Conservation (phyloP, 148 eudicot genomes). For the Chenopodium formosanum region DNA sequence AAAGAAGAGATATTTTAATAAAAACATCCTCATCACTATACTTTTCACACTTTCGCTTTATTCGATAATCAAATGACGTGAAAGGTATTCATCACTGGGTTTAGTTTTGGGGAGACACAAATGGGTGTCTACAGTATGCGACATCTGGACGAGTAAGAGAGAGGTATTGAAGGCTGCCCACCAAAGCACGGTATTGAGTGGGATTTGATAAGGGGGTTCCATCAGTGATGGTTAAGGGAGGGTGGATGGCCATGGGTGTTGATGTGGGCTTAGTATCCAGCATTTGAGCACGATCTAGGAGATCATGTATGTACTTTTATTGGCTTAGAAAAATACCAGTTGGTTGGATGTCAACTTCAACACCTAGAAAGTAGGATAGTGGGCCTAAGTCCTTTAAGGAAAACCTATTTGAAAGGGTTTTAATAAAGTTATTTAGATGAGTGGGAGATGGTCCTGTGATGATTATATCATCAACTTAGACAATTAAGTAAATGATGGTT, state of each 20-base stretch:
- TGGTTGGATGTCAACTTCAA: neutral
- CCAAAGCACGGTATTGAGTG: neutral
- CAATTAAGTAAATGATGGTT: neutral
- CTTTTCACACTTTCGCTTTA: too few species aligned
- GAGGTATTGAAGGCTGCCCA: neutral
- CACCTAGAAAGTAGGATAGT: neutral
- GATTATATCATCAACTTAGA: neutral
- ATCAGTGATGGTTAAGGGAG: neutral
- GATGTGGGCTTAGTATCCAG: neutral
- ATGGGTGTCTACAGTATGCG: too few species aligned
- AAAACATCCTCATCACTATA: too few species aligned
- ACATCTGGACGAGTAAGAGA: neutral
- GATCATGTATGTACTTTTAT: constrained; percentile 4
- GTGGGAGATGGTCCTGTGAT: neutral
- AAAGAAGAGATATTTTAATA: too few species aligned
- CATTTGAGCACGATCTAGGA: neutral
- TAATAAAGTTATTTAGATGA: neutral
- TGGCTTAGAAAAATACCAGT: neutral
- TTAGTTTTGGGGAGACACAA: too few species aligned
- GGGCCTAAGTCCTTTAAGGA: neutral
- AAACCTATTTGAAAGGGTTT: neutral
- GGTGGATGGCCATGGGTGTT: neutral
- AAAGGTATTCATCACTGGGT: too few species aligned
- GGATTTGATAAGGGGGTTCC: neutral
- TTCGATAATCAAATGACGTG: too few species aligned